These are phyloP conservation scores for Penicillium sp. DNA, from an alignment of 2,329 filamentous ascomycete genomes.

Conservation along the genomic window DNA sequence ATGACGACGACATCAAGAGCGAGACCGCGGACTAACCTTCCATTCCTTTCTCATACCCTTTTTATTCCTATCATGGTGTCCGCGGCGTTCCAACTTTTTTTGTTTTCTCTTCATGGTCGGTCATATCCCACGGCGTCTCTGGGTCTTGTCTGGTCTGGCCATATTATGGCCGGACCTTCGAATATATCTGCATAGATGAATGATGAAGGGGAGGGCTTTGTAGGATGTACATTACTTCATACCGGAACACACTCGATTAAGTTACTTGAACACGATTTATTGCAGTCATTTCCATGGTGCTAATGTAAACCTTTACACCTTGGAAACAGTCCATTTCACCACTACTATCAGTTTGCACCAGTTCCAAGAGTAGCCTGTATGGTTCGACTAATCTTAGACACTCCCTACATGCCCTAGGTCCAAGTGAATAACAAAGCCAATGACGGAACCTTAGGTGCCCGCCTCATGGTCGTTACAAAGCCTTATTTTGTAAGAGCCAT, in stretches of 20 bases:
- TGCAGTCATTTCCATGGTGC: not conserved
- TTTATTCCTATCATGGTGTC: constrained; percentile 15
- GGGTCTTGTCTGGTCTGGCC: constrained; percentile 17
- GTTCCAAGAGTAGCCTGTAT: not conserved
- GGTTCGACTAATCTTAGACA: not conserved
- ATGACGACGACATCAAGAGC: constrained; percentile 36
- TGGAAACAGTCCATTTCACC: too few relatives aligned
- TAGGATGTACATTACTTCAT: constrained; percentile 29
- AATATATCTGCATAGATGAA: constrained; percentile 29
- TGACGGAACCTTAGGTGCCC: too few relatives aligned
- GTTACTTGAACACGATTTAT: constrained; percentile 1
- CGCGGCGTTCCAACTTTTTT: constrained; percentile 13
- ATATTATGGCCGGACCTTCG: constrained; percentile 6
- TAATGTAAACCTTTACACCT: not conserved
- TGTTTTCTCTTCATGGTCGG: constrained; percentile 6
- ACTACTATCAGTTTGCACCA: too few relatives aligned
- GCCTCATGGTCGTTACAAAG: too few relatives aligned
- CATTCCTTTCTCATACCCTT: constrained; percentile 17
- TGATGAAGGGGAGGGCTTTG: constrained; percentile 21
- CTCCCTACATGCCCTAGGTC: too few relatives aligned
- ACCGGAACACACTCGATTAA: constrained; percentile 14
- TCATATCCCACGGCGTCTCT: constrained; percentile 21
- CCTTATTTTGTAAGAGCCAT: too few relatives aligned
- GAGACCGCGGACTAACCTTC: constrained; percentile 33
- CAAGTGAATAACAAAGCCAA: too few relatives aligned